Evolutionary conservation across 78 protist species (phyloP), one percentile per base, ranked within the genome.

Genomic region (Dictyostelium firmibasis): DNA sequence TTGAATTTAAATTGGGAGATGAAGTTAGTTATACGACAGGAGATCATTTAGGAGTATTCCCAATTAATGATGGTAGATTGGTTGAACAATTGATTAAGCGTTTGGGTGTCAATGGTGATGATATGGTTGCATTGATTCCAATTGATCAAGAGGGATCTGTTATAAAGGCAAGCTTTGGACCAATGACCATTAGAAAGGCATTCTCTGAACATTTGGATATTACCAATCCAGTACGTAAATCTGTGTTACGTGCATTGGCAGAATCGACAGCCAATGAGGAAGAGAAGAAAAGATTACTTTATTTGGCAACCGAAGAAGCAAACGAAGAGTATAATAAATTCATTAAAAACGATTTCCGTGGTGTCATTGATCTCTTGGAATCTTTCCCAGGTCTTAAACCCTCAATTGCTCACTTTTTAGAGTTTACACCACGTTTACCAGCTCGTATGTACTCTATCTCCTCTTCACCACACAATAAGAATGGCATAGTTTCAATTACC

Each of bases 391-490:
- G 96, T 44, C 43, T 92, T 33, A 3, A 89, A 47, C 93, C 96
- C 16, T 98, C 98, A 20, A 50, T 97, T 11, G 97, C 92, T 11
- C 96, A 79, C 53, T 84, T 98, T 31, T 16, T 97, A 27, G 99
- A 98, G 89, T 72, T 95, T 29, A 27, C 95, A 74, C 98, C 99
- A 50, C 85, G 97, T 33, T 75, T 98, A 31, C 97, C 97, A 29
- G 97, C 98, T 44, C 96, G 99, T 60, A 98, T 92, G 95, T 98
- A 97, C 81, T 97, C 98, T 6, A 98, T 98, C 88, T 96, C 99
- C 9, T 98, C 99, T 0, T 91, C 98, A 23, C 67, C 50, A n/a
- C 67, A 77, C 36, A 18, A 13, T 75, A 69, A 85, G 60, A 93
- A 96, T n/a, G 41, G 76, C 18, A 14, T 50, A 23, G 83, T 98